These are phyloP conservation scores for Mayamaea pseudoterrestris DNA, from an alignment of 108 stramenopile species.

Conservation along the genomic window DNA sequence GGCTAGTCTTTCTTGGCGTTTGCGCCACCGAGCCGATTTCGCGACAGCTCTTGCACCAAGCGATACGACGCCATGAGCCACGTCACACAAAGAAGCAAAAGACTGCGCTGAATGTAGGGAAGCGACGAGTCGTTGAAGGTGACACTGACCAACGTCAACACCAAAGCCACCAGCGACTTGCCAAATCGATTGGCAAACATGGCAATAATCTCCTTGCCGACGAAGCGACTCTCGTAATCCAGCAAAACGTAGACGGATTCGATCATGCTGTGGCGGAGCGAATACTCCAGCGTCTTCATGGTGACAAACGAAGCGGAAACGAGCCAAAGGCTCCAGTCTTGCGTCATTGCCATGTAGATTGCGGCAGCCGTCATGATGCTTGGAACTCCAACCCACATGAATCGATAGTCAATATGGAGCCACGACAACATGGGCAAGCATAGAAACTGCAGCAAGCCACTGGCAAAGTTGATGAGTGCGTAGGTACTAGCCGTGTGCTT, in stretches of 20 bases:
- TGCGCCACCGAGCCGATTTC: too few relatives aligned
- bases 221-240: slow-evolving; percentile 45
- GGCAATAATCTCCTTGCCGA: slow-evolving; percentile 44
- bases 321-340: slow-evolving; percentile 4
- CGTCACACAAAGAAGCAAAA: neutral
- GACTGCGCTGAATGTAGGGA: neutral
- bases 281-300: slow-evolving; percentile 50
- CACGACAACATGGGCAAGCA: slow-evolving; percentile 28
- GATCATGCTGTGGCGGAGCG: slow-evolving; percentile 27
- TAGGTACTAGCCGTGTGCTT: slow-evolving; percentile 42
- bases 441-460: slow-evolving; percentile 45
- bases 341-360: slow-evolving; percentile 3
- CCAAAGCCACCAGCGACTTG: slow-evolving; percentile 37
- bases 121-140: neutral
- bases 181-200: slow-evolving; percentile 44
- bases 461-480: slow-evolving; percentile 36
- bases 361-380: slow-evolving; percentile 27
- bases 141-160: slow-evolving; percentile 14
- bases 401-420: slow-evolving; percentile 16
- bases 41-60: too few relatives aligned
- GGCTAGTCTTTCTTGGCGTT: too few relatives aligned
- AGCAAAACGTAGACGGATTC: slow-evolving; percentile 45
- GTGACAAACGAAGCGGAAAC: slow-evolving; percentile 28
- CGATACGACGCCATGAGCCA: neutral
- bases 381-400: slow-evolving; percentile 40